A percentile compares a stretch with the other conserved stretches of the same genome.
These are phyloP conservation scores for apple (Malus domestica) DNA, from an alignment of 306 rosid species.

Conservation along the genomic window DNA sequence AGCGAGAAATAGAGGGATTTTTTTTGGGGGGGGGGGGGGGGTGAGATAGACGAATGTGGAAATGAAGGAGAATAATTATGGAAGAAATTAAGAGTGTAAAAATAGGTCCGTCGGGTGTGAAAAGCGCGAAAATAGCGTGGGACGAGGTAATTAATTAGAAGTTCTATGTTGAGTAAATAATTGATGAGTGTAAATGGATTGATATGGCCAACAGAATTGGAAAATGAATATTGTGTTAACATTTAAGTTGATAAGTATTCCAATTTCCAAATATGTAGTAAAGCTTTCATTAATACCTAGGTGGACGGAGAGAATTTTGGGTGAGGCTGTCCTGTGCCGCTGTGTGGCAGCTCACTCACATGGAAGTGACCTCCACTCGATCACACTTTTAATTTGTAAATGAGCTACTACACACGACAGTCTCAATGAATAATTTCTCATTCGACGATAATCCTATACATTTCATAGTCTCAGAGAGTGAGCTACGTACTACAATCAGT, in stretches of 20 bases:
- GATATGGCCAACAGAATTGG: not conserved
- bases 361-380: not conserved
- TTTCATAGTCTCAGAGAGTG: not conserved
- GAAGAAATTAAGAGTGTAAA: not conserved
- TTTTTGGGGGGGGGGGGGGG: not conserved
- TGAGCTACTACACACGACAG: not conserved
- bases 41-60: not conserved
- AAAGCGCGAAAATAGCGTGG: constrained; percentile 7
- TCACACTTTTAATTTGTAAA: not conserved
- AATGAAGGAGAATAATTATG: not conserved
- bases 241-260: not conserved
- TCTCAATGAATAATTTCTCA: too few relatives aligned
- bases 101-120: not conserved
- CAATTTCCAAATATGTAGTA: too few relatives aligned
- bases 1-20: not conserved
- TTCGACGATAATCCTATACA: too few relatives aligned
- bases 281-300: not conserved
- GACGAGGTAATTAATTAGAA: not conserved
- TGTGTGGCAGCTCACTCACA: not conserved
- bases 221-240: not conserved
- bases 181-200: not conserved
- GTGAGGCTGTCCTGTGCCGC: not conserved
- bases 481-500: not conserved
- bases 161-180: constrained; percentile 12
- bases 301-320: not conserved